These are phyloP conservation scores for Penicillium turbatum DNA, from an alignment of 495 filamentous ascomycete genomes.

Conservation along the genomic window DNA sequence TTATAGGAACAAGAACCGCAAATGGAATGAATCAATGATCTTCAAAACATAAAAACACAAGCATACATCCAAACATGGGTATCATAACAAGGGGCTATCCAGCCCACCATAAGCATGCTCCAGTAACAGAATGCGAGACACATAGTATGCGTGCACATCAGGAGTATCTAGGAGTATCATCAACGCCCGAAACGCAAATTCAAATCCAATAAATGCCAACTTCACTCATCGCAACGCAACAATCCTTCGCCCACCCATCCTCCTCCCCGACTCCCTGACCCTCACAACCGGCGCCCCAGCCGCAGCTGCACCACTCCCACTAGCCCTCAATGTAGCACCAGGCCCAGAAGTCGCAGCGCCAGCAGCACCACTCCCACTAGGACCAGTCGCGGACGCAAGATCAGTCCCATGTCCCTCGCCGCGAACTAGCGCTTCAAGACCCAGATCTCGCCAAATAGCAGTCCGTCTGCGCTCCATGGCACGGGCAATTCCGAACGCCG, in stretches of 20 bases:
- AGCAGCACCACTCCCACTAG: slow-evolving; percentile 1
- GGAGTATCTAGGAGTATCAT: background rate
- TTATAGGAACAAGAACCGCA: background rate
- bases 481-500: slow-evolving; percentile 89
- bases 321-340: slow-evolving; percentile 43
- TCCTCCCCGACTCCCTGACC: slow-evolving; percentile 27
- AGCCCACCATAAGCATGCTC: slow-evolving; percentile 5
- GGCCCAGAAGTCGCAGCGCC: slow-evolving; percentile 44
- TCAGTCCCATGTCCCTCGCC: slow-evolving; percentile 25
- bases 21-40: slow-evolving; percentile 24
- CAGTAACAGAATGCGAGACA: background rate
- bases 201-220: background rate
- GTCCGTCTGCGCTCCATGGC: slow-evolving; percentile 64
- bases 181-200: background rate
- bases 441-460: slow-evolving; percentile 82
- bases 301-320: slow-evolving; percentile 22
- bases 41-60: background rate
- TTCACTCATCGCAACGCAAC: slow-evolving; percentile 34
- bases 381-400: slow-evolving; percentile 42
- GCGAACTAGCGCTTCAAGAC: slow-evolving; percentile 65
- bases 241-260: slow-evolving; percentile 38
- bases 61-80: slow-evolving; percentile 4
- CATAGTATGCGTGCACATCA: background rate
- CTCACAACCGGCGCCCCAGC: slow-evolving; percentile 17
- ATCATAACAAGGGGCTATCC: slow-evolving; percentile 8